Percentiles rank a stretch among this genome's conserved stretches.
These are phyloP conservation scores for Monilinia polystroma DNA, from an alignment of 2,329 filamentous ascomycete genomes.

Conservation along the genomic window DNA sequence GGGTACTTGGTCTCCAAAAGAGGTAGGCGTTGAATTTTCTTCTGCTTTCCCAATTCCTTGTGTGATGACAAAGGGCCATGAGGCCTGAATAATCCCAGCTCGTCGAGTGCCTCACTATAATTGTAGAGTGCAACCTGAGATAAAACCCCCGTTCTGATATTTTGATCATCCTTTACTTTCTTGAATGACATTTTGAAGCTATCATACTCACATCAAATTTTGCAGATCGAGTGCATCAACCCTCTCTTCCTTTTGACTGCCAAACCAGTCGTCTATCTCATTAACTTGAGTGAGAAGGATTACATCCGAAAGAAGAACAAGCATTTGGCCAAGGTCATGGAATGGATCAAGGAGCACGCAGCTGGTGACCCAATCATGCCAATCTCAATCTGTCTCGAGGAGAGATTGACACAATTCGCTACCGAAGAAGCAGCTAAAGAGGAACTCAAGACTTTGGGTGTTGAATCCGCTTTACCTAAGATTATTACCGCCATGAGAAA, in stretches of 20 bases:
- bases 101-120: slow-evolving; percentile 84
- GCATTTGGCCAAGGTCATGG: slow-evolving; percentile 86
- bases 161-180: slow-evolving; percentile 16
- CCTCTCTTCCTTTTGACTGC: slow-evolving; percentile 91
- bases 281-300: slow-evolving; percentile 96
- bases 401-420: slow-evolving; percentile 79
- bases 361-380: slow-evolving; percentile 87
- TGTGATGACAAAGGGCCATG: slow-evolving; percentile 98
- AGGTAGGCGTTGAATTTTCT: slow-evolving; percentile 64
- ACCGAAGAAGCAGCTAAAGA: slow-evolving; percentile 73
- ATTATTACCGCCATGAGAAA: slow-evolving; percentile 91
- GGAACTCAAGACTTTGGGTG: slow-evolving; percentile 85
- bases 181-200: slow-evolving; percentile 23
- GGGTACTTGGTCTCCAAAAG: slow-evolving; percentile 85
- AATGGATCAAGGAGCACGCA: slow-evolving; percentile 93
- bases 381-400: slow-evolving; percentile 89
- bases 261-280: slow-evolving; percentile 94
- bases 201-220: slow-evolving; percentile 25
- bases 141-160: slow-evolving; percentile 50
- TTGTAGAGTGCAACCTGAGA: slow-evolving; percentile 87
- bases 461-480: slow-evolving; percentile 89
- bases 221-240: slow-evolving; percentile 94
- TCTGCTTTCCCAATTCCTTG: slow-evolving; percentile 42
- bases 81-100: slow-evolving; percentile 99
- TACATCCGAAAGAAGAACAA: slow-evolving; percentile 99